Conservation (phyloP, 208 protist genomes). For the Angomonas ambiguus region DNA sequence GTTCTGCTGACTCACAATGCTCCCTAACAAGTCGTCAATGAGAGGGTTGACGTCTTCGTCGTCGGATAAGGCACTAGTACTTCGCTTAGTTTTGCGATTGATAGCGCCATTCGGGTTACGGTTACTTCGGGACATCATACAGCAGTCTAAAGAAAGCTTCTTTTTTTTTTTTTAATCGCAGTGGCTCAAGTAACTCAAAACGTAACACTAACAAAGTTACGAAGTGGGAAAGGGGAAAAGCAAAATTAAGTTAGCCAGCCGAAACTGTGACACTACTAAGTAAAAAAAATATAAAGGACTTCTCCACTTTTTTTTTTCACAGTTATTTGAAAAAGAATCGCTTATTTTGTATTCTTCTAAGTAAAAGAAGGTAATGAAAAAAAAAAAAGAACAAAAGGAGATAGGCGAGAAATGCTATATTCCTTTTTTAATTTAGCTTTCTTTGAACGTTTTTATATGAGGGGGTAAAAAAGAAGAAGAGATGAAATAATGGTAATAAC, state of each 20-base stretch:
- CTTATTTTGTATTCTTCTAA: conserved; percentile 3
- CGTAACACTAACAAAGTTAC: no score
- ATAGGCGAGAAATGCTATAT: neutral
- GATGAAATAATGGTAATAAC: conserved; percentile 9
- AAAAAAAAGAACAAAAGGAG: conserved; percentile 14
- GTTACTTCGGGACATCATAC: no score
- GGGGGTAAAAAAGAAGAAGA: conserved; percentile 11
- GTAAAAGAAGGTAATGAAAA: conserved; percentile 14
- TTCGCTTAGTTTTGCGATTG: neutral
- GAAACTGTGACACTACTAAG: no score
- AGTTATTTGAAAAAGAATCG: neutral
- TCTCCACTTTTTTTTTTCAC: conserved; percentile 8
- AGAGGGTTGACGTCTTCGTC: conserved; percentile 24
- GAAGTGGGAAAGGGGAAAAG: no score
- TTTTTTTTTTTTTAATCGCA: no score
- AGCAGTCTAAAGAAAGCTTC: no score
- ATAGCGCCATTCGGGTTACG: no score
- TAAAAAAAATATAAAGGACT: neutral
- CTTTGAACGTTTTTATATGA: neutral
- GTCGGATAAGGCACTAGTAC: conserved; percentile 5
- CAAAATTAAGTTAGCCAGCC: no score
- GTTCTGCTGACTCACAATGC: neutral
- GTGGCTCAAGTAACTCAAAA: no score
- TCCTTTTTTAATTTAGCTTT: conserved; percentile 11
- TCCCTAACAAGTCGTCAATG: conserved; percentile 33